Base-by-base conservation (phyloP, 495 filamentous ascomycete genomes). In the Pseudomonodictys pantanalensis region DNA sequence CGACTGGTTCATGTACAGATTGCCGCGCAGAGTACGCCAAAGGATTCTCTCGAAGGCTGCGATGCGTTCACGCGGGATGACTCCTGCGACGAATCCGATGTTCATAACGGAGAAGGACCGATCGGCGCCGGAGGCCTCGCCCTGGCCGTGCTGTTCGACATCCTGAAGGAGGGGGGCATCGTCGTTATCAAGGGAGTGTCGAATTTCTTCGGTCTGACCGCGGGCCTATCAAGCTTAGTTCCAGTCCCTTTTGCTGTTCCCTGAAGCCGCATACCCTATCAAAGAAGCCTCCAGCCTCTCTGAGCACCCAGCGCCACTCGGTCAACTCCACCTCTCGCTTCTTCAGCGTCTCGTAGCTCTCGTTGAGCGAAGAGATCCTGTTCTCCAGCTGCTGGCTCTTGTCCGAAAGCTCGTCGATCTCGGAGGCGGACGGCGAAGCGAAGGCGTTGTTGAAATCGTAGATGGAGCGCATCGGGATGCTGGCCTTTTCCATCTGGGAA, bases 1-100 rank as follows among this genome's bases (percentile, higher is more conserved):
- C 30, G 92, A 90, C 78, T 99, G 93, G 76, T 97, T 99, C 93
- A 99, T 99, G 77, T 97, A 99, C 18, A 99, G 82, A 75, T 99
- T 99, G 63, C 93, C 93, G 67, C 93, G 91, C 52, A 99, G 78
- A 0, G 93, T 96, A 52, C 93, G 81, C 93, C 93, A 99, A 15
- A 99, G 81, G 61, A 97, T 97, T 49, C 93, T 86, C 74, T 99
- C 93, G 68, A 99, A 97, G 29, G 93, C 87, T 8, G 87, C 91
- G 55, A 97, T 93, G 7, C 92, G 86, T 61, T 97, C 92, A 23
- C 92, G 81, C 23, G 89, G 87, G 66, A 99, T 97, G 50, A 97
- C 95, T 73, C 93, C 93, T 50, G 95, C 87, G n/a, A 99, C 93
- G 65, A 99, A 97, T n/a, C 95, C 95, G 66, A 99, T 97, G 72